Percentiles rank a stretch among this genome's conserved stretches.
These are phyloP conservation scores for Endocalyx cinctus DNA, from an alignment of 2,329 filamentous ascomycete species.

Conservation along the genomic window DNA sequence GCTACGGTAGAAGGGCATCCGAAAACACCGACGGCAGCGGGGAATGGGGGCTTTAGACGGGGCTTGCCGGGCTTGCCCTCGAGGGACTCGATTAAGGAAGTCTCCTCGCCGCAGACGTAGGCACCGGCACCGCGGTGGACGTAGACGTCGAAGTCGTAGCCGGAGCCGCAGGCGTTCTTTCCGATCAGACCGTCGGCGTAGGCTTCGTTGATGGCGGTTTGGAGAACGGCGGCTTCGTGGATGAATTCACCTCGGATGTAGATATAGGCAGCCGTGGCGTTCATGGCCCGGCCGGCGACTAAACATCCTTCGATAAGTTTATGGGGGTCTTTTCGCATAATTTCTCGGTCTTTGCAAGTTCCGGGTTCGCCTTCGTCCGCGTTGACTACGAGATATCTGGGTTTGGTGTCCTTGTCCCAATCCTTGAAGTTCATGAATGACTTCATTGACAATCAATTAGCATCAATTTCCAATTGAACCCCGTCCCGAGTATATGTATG, in stretches of 20 bases:
- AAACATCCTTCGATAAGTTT: slow-evolving; percentile 98
- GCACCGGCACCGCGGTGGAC: slow-evolving; percentile 95
- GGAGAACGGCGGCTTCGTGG: slow-evolving; percentile 87
- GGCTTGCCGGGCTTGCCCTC: slow-evolving; percentile 99
- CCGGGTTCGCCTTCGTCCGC: slow-evolving; percentile 98
- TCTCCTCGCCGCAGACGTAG: slow-evolving; percentile 98
- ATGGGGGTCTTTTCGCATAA: slow-evolving; percentile 99
- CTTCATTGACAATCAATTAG: slow-evolving; percentile 39
- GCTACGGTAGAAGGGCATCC: slow-evolving; percentile 97
- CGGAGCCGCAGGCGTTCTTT: slow-evolving; percentile 95
- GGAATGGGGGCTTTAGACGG: slow-evolving; percentile 97
- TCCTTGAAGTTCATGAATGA: slow-evolving; percentile 99
- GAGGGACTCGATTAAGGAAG: slow-evolving; percentile 93
- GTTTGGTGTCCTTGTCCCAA: slow-evolving; percentile 97
- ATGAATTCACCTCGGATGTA: slow-evolving; percentile 99
- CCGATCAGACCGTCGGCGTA: slow-evolving; percentile 93
- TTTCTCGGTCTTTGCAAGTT: slow-evolving; percentile 99
- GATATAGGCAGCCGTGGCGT: slow-evolving; percentile 96
- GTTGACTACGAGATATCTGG: slow-evolving; percentile 95
- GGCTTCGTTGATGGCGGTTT: slow-evolving; percentile 95
- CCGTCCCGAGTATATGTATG: too few species aligned
- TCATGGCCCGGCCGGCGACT: slow-evolving; percentile 95
- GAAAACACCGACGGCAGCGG: slow-evolving; percentile 93
- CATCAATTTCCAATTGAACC: too few species aligned
- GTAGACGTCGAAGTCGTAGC: slow-evolving; percentile 97